Base-by-base conservation (phyloP, 2,329 filamentous ascomycete species). In the Sordariomycetes sp. region DNA sequence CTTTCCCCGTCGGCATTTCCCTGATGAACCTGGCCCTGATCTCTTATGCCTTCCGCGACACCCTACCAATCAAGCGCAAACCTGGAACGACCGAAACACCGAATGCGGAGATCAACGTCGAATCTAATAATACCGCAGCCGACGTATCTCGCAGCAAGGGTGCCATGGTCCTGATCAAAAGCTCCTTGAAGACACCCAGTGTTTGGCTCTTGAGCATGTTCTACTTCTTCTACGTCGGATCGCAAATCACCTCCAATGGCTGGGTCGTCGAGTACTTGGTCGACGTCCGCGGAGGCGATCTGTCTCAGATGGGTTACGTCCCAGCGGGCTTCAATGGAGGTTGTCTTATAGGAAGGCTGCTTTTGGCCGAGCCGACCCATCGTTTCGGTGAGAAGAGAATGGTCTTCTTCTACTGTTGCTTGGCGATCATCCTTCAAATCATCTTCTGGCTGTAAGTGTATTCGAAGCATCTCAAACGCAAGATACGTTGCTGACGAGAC, bases 201-300 rank as follows among this genome's bases (percentile, higher is more conserved):
- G 55, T 81, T 4, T 80, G 75, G 70, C 48, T 76, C 0, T 46
- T 81, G 3, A 74, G 73, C 32, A 35, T 76, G 3, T 80, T 77
- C 49, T 81, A 73, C 54, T 80, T 80, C 54, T 78, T 79, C 48
- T 70, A 72, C 33, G 57, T 81, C 0, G 76, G 77, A 0, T 67
- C 64, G 0, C 49, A 47, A 2, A 64, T 76, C 3, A 80, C 75
- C 0, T 68, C 72, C 0, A 51, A 58, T 39, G 75, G 77, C 2
- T 82, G 75, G 77, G 68, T 80, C 0, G 75, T 81, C 3, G 73
- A 79, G 42, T 82, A 75, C 36, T 61, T 82, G 4, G 69, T 79
- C 6, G 63, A 65, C 3, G 71, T 74, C n/a, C 69, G 76, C 0
- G 56, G 68, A 3, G 75, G 75, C 1, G 57, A 70, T 2, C 54